Base-by-base conservation (phyloP, 2,329 filamentous ascomycete genomes). In the Botryotinia narcissicola region DNA sequence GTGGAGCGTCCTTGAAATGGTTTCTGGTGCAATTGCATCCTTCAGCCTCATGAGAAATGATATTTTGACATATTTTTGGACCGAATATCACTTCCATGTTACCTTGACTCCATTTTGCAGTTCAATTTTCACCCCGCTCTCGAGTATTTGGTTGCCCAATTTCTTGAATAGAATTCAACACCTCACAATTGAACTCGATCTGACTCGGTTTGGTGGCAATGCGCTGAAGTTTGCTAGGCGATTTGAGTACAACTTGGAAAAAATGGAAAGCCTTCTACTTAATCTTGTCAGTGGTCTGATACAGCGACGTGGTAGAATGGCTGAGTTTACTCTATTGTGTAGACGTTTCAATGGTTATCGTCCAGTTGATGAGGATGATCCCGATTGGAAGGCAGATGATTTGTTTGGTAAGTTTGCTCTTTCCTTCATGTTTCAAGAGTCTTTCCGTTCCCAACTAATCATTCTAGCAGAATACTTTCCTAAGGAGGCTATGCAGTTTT, bases 31-130 rank as follows among this genome's bases (percentile, higher is more conserved):
- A 4, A 35, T 81, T 4, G 67, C 64, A 14, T 69, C 77, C 22
- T 80, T 74, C 37, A 64, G 48, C 18, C 61, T 64, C 0, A 70
- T 81, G 48, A 77, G 80, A 1, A 32, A 76, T 25, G 80, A 81
- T n/a, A 32, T 80, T 37, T 71, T 81, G 77, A 75, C 73, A n/a
- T 81, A 78, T 48, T 81, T 81, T 71, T 81, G 78, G 78, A 77
- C 78, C 8, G 66, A 79, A 48, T 80, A 78, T 70, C 72, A 76
- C 14, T 82, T 82, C 60, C 80, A 81, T 66, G 74, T 80, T 67
- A 81, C 80, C 0, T 61, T 80, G 1, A 78, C 64, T 46, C 70
- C 74, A 40, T 79, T 80, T 60, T 78, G 73, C 46, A 76, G 76
- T 3, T 76, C 78, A 14, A 48, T 62, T 5, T 74, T 78, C 32